phyloP scores from a whole-genome alignment of 1,139 yeast genomes.

The Yamadazyma dendronema region DNA sequence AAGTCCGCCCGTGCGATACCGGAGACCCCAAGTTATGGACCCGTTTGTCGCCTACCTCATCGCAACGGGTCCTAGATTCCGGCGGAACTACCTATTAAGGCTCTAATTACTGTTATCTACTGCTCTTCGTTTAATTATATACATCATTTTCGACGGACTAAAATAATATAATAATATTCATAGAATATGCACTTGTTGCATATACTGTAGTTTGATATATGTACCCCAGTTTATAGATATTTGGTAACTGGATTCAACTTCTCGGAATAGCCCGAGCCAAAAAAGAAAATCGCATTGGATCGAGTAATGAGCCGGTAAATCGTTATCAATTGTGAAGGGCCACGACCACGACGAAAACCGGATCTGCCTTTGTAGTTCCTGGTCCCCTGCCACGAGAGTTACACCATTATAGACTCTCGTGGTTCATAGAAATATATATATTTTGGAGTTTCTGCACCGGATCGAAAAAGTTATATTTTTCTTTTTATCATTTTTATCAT shows the following conservation, averaged over 20 bases:
- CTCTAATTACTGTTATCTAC: too few species aligned
- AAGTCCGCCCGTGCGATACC: neutral
- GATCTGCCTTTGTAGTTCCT: too few species aligned
- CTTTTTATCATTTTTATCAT: slow-evolving; percentile 26
- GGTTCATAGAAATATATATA: neutral
- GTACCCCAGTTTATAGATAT: neutral
- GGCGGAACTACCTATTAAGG: neutral
- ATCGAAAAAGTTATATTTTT: neutral
- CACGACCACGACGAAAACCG: neutral
- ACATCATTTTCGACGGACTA: too few species aligned
- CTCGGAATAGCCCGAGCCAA: neutral
- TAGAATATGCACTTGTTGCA: too few species aligned
- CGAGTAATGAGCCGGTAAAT: neutral
- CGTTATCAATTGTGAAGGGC: neutral
- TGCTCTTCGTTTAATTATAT: too few species aligned
- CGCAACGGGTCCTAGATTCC: too few species aligned
- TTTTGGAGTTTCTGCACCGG: neutral
- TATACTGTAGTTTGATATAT: too few species aligned
- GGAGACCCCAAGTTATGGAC: neutral
- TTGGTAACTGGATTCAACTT: neutral
- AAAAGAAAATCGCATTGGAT: neutral
- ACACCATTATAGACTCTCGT: neutral
- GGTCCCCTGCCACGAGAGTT: slow-evolving; percentile 1
- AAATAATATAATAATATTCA: too few species aligned
- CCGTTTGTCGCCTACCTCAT: neutral